Conservation (phyloP, 306 rosid species). For the Canavalia gladiata region DNA sequence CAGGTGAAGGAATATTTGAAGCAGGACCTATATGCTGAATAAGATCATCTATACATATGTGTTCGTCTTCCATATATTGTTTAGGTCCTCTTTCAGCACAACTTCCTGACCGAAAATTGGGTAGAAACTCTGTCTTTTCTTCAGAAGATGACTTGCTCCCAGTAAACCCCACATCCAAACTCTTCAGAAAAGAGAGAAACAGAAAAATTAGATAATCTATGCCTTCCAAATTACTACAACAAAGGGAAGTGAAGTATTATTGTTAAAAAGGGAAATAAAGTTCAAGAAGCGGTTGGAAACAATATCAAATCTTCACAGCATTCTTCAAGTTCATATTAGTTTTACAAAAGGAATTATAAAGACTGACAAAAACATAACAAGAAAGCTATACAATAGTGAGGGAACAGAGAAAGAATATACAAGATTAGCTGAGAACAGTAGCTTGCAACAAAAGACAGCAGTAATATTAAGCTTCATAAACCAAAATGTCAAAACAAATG, state of each 20-base stretch:
- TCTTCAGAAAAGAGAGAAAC: slow-evolving; percentile 48
- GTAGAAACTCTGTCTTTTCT: slow-evolving; percentile 64
- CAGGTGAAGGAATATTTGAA: slow-evolving; percentile 62
- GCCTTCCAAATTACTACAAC: slow-evolving; percentile 23
- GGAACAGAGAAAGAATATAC: background rate
- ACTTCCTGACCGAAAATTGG: slow-evolving; percentile 83
- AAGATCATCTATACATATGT: slow-evolving; percentile 77
- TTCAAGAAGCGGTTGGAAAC: slow-evolving; percentile 14
- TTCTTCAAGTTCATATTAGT: slow-evolving; percentile 22
- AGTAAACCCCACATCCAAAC: slow-evolving; percentile 60
- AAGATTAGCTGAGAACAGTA: slow-evolving; percentile 11
- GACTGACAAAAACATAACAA: slow-evolving; percentile 6
- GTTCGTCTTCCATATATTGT: slow-evolving; percentile 90
- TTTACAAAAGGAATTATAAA: background rate
- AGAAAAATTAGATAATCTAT: slow-evolving; percentile 40
- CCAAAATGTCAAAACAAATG: background rate
- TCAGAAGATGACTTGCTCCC: slow-evolving; percentile 62
- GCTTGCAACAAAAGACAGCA: slow-evolving; percentile 16
- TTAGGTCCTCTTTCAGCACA: slow-evolving; percentile 90
- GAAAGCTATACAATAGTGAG: slow-evolving; percentile 1
- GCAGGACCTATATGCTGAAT: slow-evolving; percentile 61
- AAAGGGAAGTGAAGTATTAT: slow-evolving; percentile 9
- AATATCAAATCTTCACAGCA: background rate
- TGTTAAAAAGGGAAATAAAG: background rate
- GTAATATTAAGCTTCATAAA: background rate